A percentile compares a stretch with the other conserved stretches of the same genome.
phyloP scores from a whole-genome alignment of 176 grass and related monocot genomes.

The Tuctoria greenei region DNA sequence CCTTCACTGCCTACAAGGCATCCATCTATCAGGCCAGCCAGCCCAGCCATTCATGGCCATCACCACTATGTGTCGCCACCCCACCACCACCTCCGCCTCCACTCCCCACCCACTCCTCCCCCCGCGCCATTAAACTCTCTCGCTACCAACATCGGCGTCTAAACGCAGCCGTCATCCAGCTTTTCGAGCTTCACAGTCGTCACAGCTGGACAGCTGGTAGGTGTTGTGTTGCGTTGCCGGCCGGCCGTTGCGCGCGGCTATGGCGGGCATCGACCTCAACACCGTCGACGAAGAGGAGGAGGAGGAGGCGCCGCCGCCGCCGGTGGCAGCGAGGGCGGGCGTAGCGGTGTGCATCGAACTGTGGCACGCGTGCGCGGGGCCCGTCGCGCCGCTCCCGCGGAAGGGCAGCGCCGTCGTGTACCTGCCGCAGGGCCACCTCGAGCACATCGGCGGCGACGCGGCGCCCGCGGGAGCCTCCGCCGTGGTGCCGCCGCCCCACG shows the following conservation, averaged over 20 bases:
- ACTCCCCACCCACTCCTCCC: conserved; percentile 31
- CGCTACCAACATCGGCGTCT: neutral
- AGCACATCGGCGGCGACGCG: conserved; percentile 50
- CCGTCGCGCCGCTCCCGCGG: conserved; percentile 52
- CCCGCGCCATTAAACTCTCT: conserved; percentile 31
- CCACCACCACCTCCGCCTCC: conserved; percentile 28
- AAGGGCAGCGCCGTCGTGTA: conserved; percentile 67
- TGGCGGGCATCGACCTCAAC: conserved; percentile 66
- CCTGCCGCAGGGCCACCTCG: conserved; percentile 75
- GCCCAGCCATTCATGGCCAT: conserved; percentile 43
- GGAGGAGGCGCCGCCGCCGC: neutral
- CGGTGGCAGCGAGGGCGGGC: neutral
- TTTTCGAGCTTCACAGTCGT: neutral
- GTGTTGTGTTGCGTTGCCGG: neutral
- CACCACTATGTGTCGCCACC: conserved; percentile 34
- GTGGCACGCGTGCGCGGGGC: conserved; percentile 78
- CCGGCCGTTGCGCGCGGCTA: neutral
- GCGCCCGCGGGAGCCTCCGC: neutral
- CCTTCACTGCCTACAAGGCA: neutral
- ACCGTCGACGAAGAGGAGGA: conserved; percentile 53
- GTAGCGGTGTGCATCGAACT: conserved; percentile 62
- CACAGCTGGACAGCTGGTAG: neutral
- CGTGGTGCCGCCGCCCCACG: conserved; percentile 49
- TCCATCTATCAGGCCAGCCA: neutral
- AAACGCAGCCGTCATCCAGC: neutral